A percentile compares a stretch with the other conserved stretches of the same genome.
Evolutionary conservation across 495 filamentous ascomycete species (phyloP).

Genomic region (Melanomma pulvis-pyrius): DNA sequence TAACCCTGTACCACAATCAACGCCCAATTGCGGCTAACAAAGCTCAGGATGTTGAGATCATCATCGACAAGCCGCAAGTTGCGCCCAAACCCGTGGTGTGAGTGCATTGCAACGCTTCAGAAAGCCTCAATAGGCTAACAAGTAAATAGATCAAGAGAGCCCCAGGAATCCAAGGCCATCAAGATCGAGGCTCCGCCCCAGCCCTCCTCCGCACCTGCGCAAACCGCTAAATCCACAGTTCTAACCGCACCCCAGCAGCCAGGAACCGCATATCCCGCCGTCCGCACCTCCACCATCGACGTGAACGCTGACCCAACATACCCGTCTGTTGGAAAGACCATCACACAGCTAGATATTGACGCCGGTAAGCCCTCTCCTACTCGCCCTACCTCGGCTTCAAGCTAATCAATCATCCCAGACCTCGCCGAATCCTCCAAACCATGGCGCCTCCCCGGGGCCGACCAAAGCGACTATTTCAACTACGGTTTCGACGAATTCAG

Average conservation of each 20-base stretch:
- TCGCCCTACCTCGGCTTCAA: neutral
- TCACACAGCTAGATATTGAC: constrained; percentile 67
- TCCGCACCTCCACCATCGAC: constrained; percentile 79
- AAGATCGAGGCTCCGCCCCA: constrained; percentile 32
- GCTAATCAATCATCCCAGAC: constrained; percentile 51
- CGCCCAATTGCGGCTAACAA: constrained; percentile 2
- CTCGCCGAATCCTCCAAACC: constrained; percentile 85
- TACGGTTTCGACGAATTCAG: constrained; percentile 99
- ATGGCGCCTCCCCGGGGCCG: constrained; percentile 94
- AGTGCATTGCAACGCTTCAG: constrained; percentile 29
- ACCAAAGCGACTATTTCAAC: constrained; percentile 97
- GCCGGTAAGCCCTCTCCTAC: constrained; percentile 51
- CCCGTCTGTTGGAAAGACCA: constrained; percentile 50
- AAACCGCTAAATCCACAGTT: constrained; percentile 25
- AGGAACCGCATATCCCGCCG: constrained; percentile 63
- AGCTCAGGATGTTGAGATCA: constrained; percentile 89
- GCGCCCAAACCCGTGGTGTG: constrained; percentile 69
- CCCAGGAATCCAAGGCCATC: constrained; percentile 30
- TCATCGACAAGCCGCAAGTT: constrained; percentile 70
- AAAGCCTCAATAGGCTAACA: constrained; percentile 33
- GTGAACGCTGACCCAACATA: constrained; percentile 72
- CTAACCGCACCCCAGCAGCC: constrained; percentile 49
- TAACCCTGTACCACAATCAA: neutral
- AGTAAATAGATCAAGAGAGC: constrained; percentile 2
- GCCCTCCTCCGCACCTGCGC: constrained; percentile 2